Evolutionary conservation across 139 green algal genomes (phyloP).

Genomic region (Chlamydomonas sp.): DNA sequence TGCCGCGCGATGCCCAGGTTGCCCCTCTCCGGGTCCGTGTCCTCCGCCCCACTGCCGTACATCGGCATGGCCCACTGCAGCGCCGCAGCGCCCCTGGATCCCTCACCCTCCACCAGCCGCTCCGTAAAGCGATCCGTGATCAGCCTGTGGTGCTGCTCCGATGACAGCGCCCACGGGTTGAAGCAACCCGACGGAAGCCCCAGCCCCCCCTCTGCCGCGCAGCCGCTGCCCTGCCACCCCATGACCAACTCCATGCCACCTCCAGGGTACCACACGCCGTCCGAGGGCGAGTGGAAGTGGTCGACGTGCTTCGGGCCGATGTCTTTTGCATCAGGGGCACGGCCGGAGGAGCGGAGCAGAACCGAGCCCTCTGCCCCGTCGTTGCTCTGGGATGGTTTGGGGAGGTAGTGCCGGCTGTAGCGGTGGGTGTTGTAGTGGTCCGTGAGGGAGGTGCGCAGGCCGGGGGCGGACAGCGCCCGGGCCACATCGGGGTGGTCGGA

Average conservation of each 20-base stretch:
- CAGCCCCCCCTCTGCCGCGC: slow-evolving; percentile 1
- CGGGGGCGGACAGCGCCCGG: no score
- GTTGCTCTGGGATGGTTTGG: neutral
- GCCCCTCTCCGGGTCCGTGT: slow-evolving; percentile 30
- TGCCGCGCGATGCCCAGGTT: slow-evolving; percentile 51
- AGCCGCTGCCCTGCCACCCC: slow-evolving; percentile 51
- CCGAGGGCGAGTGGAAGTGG: neutral
- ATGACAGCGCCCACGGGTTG: slow-evolving; percentile 49
- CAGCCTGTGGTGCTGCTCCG: neutral
- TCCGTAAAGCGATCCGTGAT: slow-evolving; percentile 47
- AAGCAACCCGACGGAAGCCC: slow-evolving; percentile 16
- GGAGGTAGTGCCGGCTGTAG: neutral
- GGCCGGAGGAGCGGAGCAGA: neutral
- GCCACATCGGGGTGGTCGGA: no score
- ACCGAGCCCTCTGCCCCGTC: neutral
- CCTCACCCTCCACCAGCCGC: slow-evolving; percentile 13
- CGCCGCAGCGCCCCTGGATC: neutral
- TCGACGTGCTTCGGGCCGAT: slow-evolving; percentile 48
- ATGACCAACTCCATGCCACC: slow-evolving; percentile 37
- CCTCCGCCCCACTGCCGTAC: neutral
- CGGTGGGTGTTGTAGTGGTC: slow-evolving; percentile 39
- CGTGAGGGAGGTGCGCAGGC: neutral
- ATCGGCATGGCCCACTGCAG: slow-evolving; percentile 54
- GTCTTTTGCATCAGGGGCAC: neutral
- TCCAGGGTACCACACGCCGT: slow-evolving; percentile 62